Percentiles rank a stretch among this genome's conserved stretches.
Conservation (phyloP, 345 rosid genomes). For the Populus alba region DNA sequence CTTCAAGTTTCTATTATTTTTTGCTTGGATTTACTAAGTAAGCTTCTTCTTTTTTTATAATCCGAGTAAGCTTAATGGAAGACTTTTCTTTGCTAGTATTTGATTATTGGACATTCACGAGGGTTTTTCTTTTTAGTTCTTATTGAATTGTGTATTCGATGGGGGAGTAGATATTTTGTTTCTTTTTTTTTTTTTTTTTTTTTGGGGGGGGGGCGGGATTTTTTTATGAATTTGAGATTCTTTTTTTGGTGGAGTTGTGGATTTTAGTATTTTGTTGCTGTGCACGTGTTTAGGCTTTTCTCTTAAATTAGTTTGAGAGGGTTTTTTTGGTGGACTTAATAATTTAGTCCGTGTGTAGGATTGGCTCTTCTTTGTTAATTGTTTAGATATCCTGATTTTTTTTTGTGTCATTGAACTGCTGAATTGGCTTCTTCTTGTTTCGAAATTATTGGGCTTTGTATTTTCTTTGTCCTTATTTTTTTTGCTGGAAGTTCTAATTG, state of each 20-base stretch:
- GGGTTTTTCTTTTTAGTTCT: neutral
- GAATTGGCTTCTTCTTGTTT: neutral
- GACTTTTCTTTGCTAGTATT: neutral
- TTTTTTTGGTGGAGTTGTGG: neutral
- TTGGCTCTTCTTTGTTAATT: neutral
- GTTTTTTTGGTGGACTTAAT: neutral
- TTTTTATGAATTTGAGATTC: neutral
- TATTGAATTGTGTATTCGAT: neutral
- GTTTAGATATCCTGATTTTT: neutral
- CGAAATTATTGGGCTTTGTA: neutral
- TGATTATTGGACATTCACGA: neutral
- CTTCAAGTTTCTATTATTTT: neutral
- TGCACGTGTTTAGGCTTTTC: neutral
- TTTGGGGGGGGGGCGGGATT: neutral
- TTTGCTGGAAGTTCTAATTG: neutral
- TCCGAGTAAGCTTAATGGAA: neutral
- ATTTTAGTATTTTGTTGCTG: neutral
- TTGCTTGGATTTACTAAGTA: neutral
- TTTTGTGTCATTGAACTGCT: neutral
- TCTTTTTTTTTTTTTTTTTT: neutral
- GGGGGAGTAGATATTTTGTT: neutral
- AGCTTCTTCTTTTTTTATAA: neutral
- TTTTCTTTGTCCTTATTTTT: neutral
- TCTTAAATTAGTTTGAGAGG: neutral
- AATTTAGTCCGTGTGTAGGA: neutral